A percentile compares a stretch with the other conserved stretches of the same genome.
phyloP scores from a whole-genome alignment of 2,329 filamentous ascomycete species.

The Chaetomium globosum region DNA sequence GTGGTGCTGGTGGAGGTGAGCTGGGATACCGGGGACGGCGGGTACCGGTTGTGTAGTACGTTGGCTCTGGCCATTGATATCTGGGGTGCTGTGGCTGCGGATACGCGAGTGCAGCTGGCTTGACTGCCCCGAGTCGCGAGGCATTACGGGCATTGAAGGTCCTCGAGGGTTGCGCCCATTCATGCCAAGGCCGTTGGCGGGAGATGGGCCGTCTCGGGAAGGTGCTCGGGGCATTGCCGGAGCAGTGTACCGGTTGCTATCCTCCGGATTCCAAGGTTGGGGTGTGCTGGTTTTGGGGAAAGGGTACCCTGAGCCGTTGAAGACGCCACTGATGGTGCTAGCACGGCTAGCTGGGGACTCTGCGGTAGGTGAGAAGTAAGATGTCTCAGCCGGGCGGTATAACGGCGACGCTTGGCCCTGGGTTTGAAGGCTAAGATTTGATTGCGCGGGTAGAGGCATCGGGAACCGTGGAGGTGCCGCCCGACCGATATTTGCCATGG shows the following conservation, averaged over 20 bases:
- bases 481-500: constrained; percentile 58
- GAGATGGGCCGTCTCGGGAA: constrained; percentile 73
- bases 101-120: constrained; percentile 67
- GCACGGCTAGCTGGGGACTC: constrained; percentile 78
- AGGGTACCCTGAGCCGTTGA: constrained; percentile 57
- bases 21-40: constrained; percentile 74
- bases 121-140: constrained; percentile 54
- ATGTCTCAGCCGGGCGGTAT: constrained; percentile 64
- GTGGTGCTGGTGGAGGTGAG: constrained; percentile 69
- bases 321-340: constrained; percentile 75
- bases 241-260: constrained; percentile 80
- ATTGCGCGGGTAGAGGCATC: constrained; percentile 53
- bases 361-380: constrained; percentile 87
- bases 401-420: constrained; percentile 61
- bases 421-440: constrained; percentile 69
- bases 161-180: constrained; percentile 69
- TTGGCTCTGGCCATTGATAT: constrained; percentile 74
- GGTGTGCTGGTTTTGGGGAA: constrained; percentile 77
- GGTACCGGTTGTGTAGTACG: constrained; percentile 59
- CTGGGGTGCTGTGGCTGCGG: constrained; percentile 91
- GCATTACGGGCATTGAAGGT: constrained; percentile 77
- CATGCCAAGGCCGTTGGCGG: constrained; percentile 63
- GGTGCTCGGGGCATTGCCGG: constrained; percentile 80
- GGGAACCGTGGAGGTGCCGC: constrained; percentile 73
- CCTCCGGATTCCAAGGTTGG: constrained; percentile 66